A percentile compares a stretch with the other conserved stretches of the same genome.
Conservation (phyloP, 1,284 basidiomycete genomes). For the Cutaneotrichosporon sp. region DNA sequence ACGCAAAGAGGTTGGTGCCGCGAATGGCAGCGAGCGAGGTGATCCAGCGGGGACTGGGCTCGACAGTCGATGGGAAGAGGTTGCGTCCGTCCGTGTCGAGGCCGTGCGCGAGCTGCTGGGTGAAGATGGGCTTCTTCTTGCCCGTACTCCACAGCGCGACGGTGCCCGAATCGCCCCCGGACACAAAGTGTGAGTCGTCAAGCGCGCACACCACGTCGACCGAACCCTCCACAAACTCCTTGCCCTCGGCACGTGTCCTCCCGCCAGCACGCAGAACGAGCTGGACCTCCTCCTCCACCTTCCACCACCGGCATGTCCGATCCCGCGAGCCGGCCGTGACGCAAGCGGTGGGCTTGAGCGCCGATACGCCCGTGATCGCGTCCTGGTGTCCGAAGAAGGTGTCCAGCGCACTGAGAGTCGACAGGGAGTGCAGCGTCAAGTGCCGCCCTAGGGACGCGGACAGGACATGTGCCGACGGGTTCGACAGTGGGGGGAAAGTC, state of each 20-base stretch:
- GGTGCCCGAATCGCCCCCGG: conserved; percentile 90
- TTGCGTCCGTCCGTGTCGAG: conserved; percentile 22
- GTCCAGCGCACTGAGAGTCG: conserved; percentile 85
- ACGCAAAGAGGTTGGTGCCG: conserved; percentile 87
- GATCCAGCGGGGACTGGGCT: conserved; percentile 84
- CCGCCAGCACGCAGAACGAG: conserved; percentile 92
- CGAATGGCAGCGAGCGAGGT: conserved; percentile 73
- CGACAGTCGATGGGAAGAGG: conserved; percentile 58
- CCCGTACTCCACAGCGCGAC: conserved; percentile 87
- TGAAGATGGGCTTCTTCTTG: conserved; percentile 94
- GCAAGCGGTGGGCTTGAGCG: conserved; percentile 75
- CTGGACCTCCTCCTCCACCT: conserved; percentile 92
- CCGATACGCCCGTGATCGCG: conserved; percentile 67
- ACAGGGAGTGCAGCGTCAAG: conserved; percentile 81
- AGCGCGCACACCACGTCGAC: conserved; percentile 90
- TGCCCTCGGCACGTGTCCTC: conserved; percentile 49
- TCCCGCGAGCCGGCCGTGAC: conserved; percentile 86
- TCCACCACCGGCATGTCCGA: conserved; percentile 91
- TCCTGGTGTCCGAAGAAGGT: conserved; percentile 98
- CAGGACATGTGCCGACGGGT: conserved; percentile 74
- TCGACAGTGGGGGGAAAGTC: conserved; percentile 64
- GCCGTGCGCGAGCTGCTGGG: conserved; percentile 78
- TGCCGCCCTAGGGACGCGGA: conserved; percentile 86
- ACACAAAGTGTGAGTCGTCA: conserved; percentile 86
- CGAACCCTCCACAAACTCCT: conserved; percentile 68